Base-by-base conservation (phyloP, 306 rosid species). In the Urtica urens region DNA sequence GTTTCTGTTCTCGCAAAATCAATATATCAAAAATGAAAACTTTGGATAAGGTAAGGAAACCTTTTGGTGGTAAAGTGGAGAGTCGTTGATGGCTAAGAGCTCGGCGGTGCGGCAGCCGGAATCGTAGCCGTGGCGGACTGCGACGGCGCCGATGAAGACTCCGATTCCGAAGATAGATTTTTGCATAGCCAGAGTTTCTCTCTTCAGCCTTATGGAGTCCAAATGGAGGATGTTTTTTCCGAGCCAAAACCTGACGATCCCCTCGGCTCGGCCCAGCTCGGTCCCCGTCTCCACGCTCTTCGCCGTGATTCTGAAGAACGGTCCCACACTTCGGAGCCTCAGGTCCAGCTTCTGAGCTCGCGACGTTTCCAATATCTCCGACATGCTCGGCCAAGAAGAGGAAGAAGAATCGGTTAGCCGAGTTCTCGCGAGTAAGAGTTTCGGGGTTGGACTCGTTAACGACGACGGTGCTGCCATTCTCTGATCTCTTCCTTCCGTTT, bases 161-260 rank as follows among this genome's bases (percentile, higher is more conserved):
- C 97, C 95, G 35, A 88, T 68, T 10, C 95, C 97, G 26, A 88
- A 84, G 25, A 88, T 84, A 0, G 97, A 88, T 60, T 78, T 88
- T 54, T 83, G 86, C 90, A 88, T 88, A 6, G 73, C 83, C 25
- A 83, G 25, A 3, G 88, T 81, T 59, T 88, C 95, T 62, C 78
- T 69, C 4, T 22, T 61, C 35, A 88, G 78, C 42, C 58, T 81
- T 23, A 88, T 81, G 0, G 97, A 88, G 7, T 88, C 95, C 80
- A 88, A 53, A 62, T 81, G 95, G 66, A 88, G 96, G 51, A 88
- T 57, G 33, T 3, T 88, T 29, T 90, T 86, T 25, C 58, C 49
- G 0, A 78, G 7, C 93, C 93, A 83, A 2, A 76, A 28, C 68
- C 93, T 76, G 22, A 83, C 30, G 23, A 88, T 11, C 0, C 96